Conservation (phyloP, 306 rosid species). For the Bauhinia variegata region DNA sequence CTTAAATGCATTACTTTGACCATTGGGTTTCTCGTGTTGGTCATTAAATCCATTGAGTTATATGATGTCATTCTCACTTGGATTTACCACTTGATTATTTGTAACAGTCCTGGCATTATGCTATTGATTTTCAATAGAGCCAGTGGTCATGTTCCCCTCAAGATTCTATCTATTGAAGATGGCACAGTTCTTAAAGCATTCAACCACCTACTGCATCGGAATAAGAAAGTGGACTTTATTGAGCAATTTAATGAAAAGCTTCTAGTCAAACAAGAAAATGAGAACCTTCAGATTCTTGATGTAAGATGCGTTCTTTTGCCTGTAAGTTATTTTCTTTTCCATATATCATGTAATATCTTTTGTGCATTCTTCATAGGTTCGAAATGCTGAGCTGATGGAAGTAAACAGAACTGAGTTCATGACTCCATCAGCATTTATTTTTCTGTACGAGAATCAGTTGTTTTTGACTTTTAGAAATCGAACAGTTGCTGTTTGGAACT, state of each 20-base stretch:
- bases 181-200: slow-evolving; percentile 91
- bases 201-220: slow-evolving; percentile 86
- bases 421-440: slow-evolving; percentile 95
- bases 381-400: slow-evolving; percentile 71
- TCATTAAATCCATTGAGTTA: not conserved
- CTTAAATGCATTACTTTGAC: not conserved
- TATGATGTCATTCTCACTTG: slow-evolving; percentile 7
- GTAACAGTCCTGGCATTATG: slow-evolving; percentile 89
- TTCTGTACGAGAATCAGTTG: slow-evolving; percentile 85
- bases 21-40: slow-evolving; percentile 4
- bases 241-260: slow-evolving; percentile 97
- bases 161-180: slow-evolving; percentile 90
- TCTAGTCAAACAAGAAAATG: slow-evolving; percentile 95
- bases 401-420: slow-evolving; percentile 78
- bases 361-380: slow-evolving; percentile 54
- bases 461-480: slow-evolving; percentile 86
- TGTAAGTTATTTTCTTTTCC: slow-evolving; percentile 17
- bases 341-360: not conserved
- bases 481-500: slow-evolving; percentile 93
- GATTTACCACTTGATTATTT: slow-evolving; percentile 28
- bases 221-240: slow-evolving; percentile 93
- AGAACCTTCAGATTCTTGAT: slow-evolving; percentile 93
- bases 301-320: slow-evolving; percentile 51
- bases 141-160: slow-evolving; percentile 81
- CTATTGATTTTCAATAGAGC: slow-evolving; percentile 72